These are phyloP conservation scores for Aspergillus neoniger DNA, from an alignment of 2,329 filamentous ascomycete species.

Conservation along the genomic window DNA sequence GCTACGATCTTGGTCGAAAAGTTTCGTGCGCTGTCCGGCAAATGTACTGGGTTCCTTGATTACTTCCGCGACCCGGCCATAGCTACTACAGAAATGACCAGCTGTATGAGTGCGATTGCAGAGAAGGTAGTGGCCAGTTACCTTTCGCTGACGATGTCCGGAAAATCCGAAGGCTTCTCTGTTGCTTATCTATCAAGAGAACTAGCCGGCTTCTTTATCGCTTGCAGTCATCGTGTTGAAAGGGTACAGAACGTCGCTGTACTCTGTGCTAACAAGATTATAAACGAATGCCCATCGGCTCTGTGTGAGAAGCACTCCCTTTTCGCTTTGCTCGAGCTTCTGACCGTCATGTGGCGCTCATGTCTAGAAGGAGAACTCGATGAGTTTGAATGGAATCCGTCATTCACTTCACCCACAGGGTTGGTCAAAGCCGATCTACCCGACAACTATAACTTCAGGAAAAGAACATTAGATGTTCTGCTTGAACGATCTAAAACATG, in stretches of 20 bases:
- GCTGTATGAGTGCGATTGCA: slow-evolving; percentile 64
- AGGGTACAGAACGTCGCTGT: slow-evolving; percentile 87
- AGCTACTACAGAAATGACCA: slow-evolving; percentile 60
- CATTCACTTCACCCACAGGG: slow-evolving; percentile 74
- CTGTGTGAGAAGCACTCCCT: slow-evolving; percentile 87
- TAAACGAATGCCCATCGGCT: slow-evolving; percentile 80
- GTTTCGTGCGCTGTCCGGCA: slow-evolving; percentile 79
- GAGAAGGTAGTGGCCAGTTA: slow-evolving; percentile 77
- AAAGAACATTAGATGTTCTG: slow-evolving; percentile 74
- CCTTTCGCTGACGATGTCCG: slow-evolving; percentile 71
- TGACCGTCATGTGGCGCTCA: slow-evolving; percentile 92
- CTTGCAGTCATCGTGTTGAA: slow-evolving; percentile 90
- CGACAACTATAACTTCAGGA: slow-evolving; percentile 83
- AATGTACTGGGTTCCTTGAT: slow-evolving; percentile 83
- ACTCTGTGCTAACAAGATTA: slow-evolving; percentile 79
- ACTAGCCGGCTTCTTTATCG: slow-evolving; percentile 79
- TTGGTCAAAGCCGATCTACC: slow-evolving; percentile 86
- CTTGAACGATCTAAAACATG: slow-evolving; percentile 76
- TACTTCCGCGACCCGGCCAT: slow-evolving; percentile 96
- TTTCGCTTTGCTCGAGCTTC: slow-evolving; percentile 86
- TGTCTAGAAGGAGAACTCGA: slow-evolving; percentile 94
- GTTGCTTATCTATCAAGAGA: slow-evolving; percentile 88
- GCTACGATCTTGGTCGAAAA: slow-evolving; percentile 87
- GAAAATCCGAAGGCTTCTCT: slow-evolving; percentile 75
- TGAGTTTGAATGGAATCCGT: slow-evolving; percentile 82